A percentile compares a stretch with the other conserved stretches of the same genome.
Evolutionary conservation across 176 grass and related monocot genomes (phyloP).

Genomic region (Musa troglodytarum): DNA sequence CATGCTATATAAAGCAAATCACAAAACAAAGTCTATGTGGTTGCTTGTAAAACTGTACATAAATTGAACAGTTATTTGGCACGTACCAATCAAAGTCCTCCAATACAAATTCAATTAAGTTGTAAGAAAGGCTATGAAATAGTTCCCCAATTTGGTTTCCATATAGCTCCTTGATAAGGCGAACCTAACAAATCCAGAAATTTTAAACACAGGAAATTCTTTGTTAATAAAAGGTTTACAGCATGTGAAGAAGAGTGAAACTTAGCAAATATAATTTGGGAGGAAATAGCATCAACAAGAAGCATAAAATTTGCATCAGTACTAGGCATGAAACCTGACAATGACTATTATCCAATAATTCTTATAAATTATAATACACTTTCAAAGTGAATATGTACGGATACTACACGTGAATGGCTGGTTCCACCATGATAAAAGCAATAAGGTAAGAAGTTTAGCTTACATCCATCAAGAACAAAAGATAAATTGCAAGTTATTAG

Average conservation of each 20-base stretch:
- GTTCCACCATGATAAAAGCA: neutral
- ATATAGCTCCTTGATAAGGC: slow-evolving; percentile 89
- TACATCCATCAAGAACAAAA: neutral
- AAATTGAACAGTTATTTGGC: neutral
- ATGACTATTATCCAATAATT: too few species aligned
- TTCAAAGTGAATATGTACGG: too few species aligned
- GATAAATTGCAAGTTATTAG: too few species aligned
- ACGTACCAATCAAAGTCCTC: slow-evolving; percentile 88
- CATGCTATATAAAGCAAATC: neutral
- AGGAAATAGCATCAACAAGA: too few species aligned
- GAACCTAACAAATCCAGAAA: slow-evolving; percentile 50
- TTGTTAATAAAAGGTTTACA: too few species aligned
- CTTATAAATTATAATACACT: too few species aligned
- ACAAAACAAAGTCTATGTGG: neutral
- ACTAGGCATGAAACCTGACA: too few species aligned
- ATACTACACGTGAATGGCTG: neutral
- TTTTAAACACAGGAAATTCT: neutral
- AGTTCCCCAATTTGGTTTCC: slow-evolving; percentile 88
- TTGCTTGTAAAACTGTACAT: neutral
- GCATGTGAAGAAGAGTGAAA: neutral
- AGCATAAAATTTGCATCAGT: too few species aligned
- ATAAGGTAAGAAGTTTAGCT: neutral
- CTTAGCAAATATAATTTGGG: neutral
- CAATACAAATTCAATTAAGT: slow-evolving; percentile 81
- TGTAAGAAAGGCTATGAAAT: slow-evolving; percentile 68